These are phyloP conservation scores for Lepiota venenata DNA, from an alignment of 768 basidiomycete species.

Conservation along the genomic window DNA sequence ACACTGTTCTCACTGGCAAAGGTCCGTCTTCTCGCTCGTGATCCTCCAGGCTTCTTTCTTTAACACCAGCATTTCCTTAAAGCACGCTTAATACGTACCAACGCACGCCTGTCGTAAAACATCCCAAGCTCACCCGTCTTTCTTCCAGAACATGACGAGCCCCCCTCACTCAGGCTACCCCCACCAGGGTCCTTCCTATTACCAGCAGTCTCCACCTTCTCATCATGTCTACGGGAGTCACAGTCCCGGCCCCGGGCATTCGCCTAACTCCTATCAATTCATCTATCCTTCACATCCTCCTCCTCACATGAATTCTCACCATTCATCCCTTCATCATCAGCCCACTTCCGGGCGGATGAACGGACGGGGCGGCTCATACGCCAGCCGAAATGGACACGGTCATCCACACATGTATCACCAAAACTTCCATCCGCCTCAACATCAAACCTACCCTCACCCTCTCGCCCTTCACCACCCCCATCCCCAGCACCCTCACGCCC, in stretches of 20 bases:
- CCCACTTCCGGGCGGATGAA: slow-evolving; percentile 26
- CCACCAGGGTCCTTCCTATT: slow-evolving; percentile 22
- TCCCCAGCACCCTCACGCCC: slow-evolving; percentile 25
- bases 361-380: slow-evolving; percentile 33
- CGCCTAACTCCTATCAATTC: slow-evolving; percentile 25
- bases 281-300: slow-evolving; percentile 24
- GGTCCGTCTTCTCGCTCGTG: not conserved
- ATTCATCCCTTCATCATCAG: slow-evolving; percentile 28
- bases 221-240: slow-evolving; percentile 32
- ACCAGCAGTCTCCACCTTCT: slow-evolving; percentile 19
- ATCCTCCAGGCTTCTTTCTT: not conserved
- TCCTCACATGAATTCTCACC: slow-evolving; percentile 34
- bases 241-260: slow-evolving; percentile 29
- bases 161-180: slow-evolving; percentile 18
- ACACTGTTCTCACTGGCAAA: not conserved
- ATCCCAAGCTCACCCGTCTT: no score
- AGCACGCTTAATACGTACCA: not conserved
- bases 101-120: not conserved
- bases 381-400: slow-evolving; percentile 33
- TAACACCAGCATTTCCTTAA: not conserved
- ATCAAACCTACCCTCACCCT: slow-evolving; percentile 23
- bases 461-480: slow-evolving; percentile 20
- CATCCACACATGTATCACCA: slow-evolving; percentile 25
- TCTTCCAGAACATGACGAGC: slow-evolving; percentile 15
- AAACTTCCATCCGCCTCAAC: slow-evolving; percentile 27